Evolutionary conservation across 176 grass and related monocot species (phyloP).

Genomic region (Thinopyrum elongatum): DNA sequence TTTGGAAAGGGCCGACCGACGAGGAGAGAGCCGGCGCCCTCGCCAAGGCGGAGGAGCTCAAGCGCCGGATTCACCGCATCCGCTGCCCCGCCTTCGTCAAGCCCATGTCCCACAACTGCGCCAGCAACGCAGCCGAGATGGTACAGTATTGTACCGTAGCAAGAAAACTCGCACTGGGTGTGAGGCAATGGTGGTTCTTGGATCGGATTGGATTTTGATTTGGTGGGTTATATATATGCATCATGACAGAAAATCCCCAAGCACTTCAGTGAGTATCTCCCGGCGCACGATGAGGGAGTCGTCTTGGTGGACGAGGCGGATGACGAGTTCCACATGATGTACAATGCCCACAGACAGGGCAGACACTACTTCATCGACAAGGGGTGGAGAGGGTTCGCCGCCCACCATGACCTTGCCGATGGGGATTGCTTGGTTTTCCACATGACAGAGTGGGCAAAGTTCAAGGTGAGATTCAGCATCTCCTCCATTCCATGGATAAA

Average conservation of each 20-base stretch:
- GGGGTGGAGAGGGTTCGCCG: conserved; percentile 63
- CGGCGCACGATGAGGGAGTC: conserved; percentile 41
- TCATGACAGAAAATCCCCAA: conserved; percentile 44
- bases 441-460: conserved; percentile 32
- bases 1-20: too few relatives aligned
- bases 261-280: conserved; percentile 43
- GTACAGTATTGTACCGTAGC: too few relatives aligned
- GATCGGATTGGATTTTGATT: too few relatives aligned
- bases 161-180: too few relatives aligned
- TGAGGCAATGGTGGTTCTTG: too few relatives aligned
- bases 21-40: too few relatives aligned
- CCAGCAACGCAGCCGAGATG: too few relatives aligned
- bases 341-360: conserved; percentile 35
- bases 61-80: too few relatives aligned
- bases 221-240: neutral
- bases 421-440: conserved; percentile 73
- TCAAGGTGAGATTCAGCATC: conserved; percentile 46
- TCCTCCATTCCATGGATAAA: neutral
- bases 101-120: too few relatives aligned
- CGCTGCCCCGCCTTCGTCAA: too few relatives aligned
- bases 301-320: conserved; percentile 50
- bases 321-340: conserved; percentile 42
- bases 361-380: conserved; percentile 5
- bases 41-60: too few relatives aligned
- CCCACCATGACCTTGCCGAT: conserved; percentile 61